Percentiles rank a stretch among this genome's conserved stretches.
Conservation (phyloP, 2,329 filamentous ascomycete genomes). For the Alternaria sp. region DNA sequence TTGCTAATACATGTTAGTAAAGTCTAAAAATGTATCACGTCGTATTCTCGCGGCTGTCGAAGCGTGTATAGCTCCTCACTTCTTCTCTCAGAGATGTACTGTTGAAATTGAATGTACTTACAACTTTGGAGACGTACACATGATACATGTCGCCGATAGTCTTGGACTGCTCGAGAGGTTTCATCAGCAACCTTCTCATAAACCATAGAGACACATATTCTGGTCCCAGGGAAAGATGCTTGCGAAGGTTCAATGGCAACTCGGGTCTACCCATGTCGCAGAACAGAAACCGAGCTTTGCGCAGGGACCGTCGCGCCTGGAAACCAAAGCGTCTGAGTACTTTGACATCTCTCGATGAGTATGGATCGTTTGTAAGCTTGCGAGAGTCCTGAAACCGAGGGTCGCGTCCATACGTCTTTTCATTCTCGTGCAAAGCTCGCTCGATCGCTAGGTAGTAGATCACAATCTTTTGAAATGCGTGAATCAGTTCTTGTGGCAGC, state of each 20-base stretch:
- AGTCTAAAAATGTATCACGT: neutral
- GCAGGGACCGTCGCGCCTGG: conserved; percentile 16
- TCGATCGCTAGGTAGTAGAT: conserved; percentile 37
- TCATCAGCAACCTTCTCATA: conserved; percentile 37
- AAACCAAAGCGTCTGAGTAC: conserved; percentile 28
- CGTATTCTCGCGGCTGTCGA: neutral
- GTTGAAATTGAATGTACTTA: conserved; percentile 14
- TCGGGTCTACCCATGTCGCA: conserved; percentile 32
- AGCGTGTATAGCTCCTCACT: neutral
- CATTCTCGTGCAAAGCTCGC: conserved; percentile 27
- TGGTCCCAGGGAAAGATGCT: conserved; percentile 32
- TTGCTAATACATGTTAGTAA: conserved; percentile 30
- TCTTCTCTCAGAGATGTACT: neutral
- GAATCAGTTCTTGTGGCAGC: conserved; percentile 29
- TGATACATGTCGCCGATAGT: conserved; percentile 40
- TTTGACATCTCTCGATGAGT: conserved; percentile 15
- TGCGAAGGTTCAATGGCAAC: conserved; percentile 9
- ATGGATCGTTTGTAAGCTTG: conserved; percentile 4
- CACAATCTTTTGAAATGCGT: conserved; percentile 28
- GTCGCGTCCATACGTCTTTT: conserved; percentile 5
- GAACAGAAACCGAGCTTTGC: conserved; percentile 27
- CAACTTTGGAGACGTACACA: conserved; percentile 39
- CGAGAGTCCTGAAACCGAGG: neutral
- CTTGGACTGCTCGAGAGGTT: conserved; percentile 35
- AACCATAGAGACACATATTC: conserved; percentile 41